Evolutionary conservation across 768 basidiomycete species (phyloP).

Genomic region (Leccinum subgranulosum): DNA sequence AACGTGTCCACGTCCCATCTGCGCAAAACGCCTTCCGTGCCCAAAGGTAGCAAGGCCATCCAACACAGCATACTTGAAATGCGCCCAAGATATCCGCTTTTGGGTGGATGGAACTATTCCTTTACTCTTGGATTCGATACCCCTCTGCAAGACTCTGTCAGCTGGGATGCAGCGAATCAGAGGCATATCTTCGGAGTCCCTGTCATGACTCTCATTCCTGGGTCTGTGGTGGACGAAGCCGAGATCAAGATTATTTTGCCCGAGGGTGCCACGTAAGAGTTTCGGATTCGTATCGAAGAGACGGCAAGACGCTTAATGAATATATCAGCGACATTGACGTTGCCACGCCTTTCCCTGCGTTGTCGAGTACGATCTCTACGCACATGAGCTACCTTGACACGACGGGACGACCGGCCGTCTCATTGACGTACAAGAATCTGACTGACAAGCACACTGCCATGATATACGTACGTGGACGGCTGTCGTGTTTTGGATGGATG

Average conservation of each 20-base stretch:
- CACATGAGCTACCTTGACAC: constrained; percentile 92
- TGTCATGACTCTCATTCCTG: constrained; percentile 78
- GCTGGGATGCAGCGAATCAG: constrained; percentile 58
- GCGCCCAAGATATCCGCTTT: constrained; percentile 83
- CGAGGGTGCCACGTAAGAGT: constrained; percentile 88
- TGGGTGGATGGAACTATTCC: constrained; percentile 97
- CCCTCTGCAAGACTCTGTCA: constrained; percentile 70
- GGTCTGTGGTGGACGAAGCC: constrained; percentile 76
- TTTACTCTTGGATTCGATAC: constrained; percentile 95
- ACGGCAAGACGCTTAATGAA: constrained; percentile 6
- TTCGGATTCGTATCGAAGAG: constrained; percentile 10
- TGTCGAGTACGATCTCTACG: constrained; percentile 55
- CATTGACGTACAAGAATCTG: constrained; percentile 67
- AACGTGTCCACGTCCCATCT: constrained; percentile 95
- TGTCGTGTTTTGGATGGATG: background rate
- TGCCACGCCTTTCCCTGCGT: constrained; percentile 72
- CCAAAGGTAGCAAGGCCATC: constrained; percentile 50
- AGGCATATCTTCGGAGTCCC: constrained; percentile 79
- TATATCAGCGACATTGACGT: constrained; percentile 70
- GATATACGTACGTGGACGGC: constrained; percentile 69
- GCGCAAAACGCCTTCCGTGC: constrained; percentile 61
- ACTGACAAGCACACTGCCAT: constrained; percentile 76
- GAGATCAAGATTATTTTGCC: constrained; percentile 81
- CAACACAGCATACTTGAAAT: constrained; percentile 75
- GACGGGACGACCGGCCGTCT: constrained; percentile 76